Base-by-base conservation (phyloP, 1,284 basidiomycete species). In the Cutaneotrichosporon sp. region DNA sequence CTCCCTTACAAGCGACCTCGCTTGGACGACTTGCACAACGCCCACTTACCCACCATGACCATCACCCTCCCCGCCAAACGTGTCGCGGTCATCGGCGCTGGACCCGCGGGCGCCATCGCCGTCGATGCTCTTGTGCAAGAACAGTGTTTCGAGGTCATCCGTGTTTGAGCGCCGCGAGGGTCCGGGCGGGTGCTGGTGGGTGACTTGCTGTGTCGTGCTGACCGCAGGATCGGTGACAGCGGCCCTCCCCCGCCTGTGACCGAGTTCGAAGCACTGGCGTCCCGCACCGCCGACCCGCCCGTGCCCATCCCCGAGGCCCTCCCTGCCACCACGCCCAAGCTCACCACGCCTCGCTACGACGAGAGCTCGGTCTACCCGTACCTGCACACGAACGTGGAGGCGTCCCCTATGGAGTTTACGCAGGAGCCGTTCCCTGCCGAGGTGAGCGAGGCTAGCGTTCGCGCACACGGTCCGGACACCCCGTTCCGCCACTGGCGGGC, bases 111-210 rank as follows among this genome's bases (percentile, higher is more conserved):
- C 4, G 61, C 56, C 0, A 64, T 70, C 11, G 67, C 71, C 1
- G 65, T 66, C 33, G 72, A 73, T 56, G 67, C 66, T 0, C 81
- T 81, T 1, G 80, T 80, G 50, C 70, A 80, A 11, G 61, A 62
- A 33, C 25, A 62, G 14, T 46, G 52, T 3, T 62, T 62, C 47
- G 61, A 62, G 31, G 22, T 58, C 18, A 82, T 83, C 36, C 79
- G 62, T 83, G 8, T 84, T 81, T 56, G 83, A 84, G 64, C 77
- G 82, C 14, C 82, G 84, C 58, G 62, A 71, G 27, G 62, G 72
- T 0, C 79, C 82, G 0, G 82, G 83, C 8, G 83, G 83, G 5
- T 81, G 82, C 54, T 84, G 83, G 83, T 62, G 27, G 33, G 60
- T 45, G 4, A 4, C 45, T 11, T 3, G 5, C n/a, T 22, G 36